A percentile compares a stretch with the other conserved stretches of the same genome.
These are phyloP conservation scores for Nakazawaea siamensis DNA, from an alignment of 805 yeast genomes.

Conservation along the genomic window DNA sequence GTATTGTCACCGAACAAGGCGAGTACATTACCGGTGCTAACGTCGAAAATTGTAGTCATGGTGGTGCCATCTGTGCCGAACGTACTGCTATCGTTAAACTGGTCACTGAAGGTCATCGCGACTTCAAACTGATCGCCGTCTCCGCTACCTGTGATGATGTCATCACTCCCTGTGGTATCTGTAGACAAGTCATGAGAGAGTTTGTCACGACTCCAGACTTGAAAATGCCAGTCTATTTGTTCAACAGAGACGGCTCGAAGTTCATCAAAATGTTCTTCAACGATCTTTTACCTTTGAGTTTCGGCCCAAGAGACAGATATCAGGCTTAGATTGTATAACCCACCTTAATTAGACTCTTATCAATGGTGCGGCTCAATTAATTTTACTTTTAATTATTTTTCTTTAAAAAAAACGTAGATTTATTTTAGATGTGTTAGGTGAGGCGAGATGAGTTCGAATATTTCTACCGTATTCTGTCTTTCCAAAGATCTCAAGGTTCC, in stretches of 20 bases:
- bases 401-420: too few species aligned
- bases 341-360: too few species aligned
- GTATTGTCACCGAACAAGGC: conserved; percentile 45
- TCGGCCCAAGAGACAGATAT: too few species aligned
- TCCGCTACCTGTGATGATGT: conserved; percentile 50
- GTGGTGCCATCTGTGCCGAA: conserved; percentile 72
- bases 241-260: conserved; percentile 41
- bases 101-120: conserved; percentile 30
- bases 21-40: conserved; percentile 66
- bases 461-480: conserved; percentile 39
- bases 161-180: conserved; percentile 89
- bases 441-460: too few species aligned
- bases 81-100: conserved; percentile 57
- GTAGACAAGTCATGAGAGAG: conserved; percentile 85
- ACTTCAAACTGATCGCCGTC: conserved; percentile 57
- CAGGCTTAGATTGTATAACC: too few species aligned
- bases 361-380: too few species aligned
- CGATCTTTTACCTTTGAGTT: conserved; percentile 73
- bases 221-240: conserved; percentile 58
- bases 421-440: too few species aligned
- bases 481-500: conserved; percentile 47
- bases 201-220: conserved; percentile 39
- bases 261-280: conserved; percentile 38
- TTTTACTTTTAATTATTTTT: too few species aligned
- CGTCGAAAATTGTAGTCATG: conserved; percentile 89